Evolutionary conservation across 805 yeast species (phyloP).

Genomic region (Pichia californica): DNA sequence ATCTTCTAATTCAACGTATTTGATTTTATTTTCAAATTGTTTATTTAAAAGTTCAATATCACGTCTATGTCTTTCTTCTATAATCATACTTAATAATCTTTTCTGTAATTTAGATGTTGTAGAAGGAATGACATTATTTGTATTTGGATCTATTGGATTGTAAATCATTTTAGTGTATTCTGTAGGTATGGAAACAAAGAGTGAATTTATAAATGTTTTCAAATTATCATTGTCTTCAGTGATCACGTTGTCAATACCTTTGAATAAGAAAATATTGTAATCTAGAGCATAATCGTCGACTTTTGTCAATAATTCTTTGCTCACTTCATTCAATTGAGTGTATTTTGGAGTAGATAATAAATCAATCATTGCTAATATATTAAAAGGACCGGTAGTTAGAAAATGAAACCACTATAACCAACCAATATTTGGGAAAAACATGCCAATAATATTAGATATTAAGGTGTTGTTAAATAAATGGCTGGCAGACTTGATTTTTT

Average conservation of each 20-base stretch:
- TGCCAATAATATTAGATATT: too few relatives aligned
- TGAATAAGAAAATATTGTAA: conserved; percentile 32
- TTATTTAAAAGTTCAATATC: conserved; percentile 25
- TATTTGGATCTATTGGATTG: conserved; percentile 16
- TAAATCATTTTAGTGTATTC: conserved; percentile 20
- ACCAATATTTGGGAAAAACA: too few relatives aligned
- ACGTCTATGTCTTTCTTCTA: conserved; percentile 32
- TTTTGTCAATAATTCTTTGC: conserved; percentile 14
- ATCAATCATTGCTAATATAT: conserved; percentile 1
- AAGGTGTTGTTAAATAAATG: too few relatives aligned
- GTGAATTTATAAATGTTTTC: conserved; percentile 17
- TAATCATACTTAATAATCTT: conserved; percentile 27
- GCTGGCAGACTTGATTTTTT: too few relatives aligned
- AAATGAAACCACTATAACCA: too few relatives aligned
- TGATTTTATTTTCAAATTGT: conserved; percentile 17
- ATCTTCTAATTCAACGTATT: conserved; percentile 21
- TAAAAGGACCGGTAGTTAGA: too few relatives aligned
- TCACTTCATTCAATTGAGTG: conserved; percentile 4
- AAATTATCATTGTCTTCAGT: conserved; percentile 17
- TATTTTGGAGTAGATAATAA: not conserved
- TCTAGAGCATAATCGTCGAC: conserved; percentile 34
- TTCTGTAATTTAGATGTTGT: conserved; percentile 30
- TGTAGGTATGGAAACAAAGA: conserved; percentile 19
- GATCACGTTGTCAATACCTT: conserved; percentile 25
- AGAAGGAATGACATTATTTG: conserved; percentile 18